These are phyloP conservation scores for Diversispora epigaea DNA, from an alignment of 192 early-diverging fungal genomes.

Conservation along the genomic window DNA sequence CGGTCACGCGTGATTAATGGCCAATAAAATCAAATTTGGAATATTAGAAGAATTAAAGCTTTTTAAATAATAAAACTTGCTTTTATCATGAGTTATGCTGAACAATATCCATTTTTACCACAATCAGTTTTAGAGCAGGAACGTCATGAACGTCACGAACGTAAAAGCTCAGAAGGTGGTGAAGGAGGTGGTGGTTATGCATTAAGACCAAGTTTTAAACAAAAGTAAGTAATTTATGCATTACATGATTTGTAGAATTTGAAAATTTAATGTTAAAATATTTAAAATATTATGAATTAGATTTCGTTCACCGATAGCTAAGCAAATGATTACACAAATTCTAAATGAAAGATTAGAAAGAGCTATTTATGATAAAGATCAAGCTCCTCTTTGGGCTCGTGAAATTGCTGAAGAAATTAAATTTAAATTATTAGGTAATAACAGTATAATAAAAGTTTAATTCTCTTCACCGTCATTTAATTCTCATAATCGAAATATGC, in stretches of 20 bases:
- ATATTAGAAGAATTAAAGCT: no score
- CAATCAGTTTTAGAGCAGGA: no score
- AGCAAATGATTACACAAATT: conserved; percentile 23
- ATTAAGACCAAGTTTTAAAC: neutral
- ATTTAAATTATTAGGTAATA: conserved; percentile 22
- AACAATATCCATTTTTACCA: no score
- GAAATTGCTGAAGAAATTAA: conserved; percentile 32
- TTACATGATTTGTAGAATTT: neutral
- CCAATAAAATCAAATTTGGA: no score
- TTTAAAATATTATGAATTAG: conserved; percentile 4
- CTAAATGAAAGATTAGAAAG: conserved; percentile 19
- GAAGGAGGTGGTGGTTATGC: neutral
- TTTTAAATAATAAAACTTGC: no score
- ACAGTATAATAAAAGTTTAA: no score
- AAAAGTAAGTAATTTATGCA: conserved; percentile 7
- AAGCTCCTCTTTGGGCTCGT: conserved; percentile 29
- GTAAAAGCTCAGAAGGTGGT: conserved; percentile 2
- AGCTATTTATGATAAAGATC: conserved; percentile 34
- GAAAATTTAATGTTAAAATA: neutral
- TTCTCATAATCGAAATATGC: neutral
- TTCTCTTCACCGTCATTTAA: neutral
- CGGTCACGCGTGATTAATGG: no score
- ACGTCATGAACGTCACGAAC: neutral
- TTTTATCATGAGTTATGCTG: no score
- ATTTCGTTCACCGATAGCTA: neutral